Evolutionary conservation across 345 rosid genomes (phyloP), one percentile per base, ranked within the genome.

Genomic region (Hypericum androsaemum): DNA sequence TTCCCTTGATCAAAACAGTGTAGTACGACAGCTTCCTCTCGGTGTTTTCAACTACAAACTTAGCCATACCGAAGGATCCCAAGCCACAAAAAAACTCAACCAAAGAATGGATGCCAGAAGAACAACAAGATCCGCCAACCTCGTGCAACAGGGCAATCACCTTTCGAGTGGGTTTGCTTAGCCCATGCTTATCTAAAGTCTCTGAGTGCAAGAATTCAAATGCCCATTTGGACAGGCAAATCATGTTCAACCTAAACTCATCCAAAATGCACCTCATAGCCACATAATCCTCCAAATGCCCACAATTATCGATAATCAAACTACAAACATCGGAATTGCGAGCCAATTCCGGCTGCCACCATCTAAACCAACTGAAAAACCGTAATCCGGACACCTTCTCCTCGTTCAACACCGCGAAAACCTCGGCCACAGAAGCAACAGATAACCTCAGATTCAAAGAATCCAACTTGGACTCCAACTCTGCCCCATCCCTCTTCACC

Each of bases 251-350:
- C 14, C 40, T 64, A 46, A 72, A 77, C 38, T 68, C 77, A 10
- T 42, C 13, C 51, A 77, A 57, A 54, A 74, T 56, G 37, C n/a
- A 0, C 37, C 15, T 15, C 69, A 77, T 70, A 6, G 64, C 50
- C 7, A 57, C 58, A 11, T 60, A 66, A 71, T 80, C 72, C 55
- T 64, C 66, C 48, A 68, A 63, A 39, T 63, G 62, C 48, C 82
- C 86, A 11, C 86, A 77, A 64, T 80, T 80, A 64, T 70, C 70
- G 59, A 80, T 41, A 41, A 70, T 61, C 47, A 80, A 65, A 63
- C 80, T 71, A 60, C 74, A 74, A 28, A 74, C 46, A 12, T 69
- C 71, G 50, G 65, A 61, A 50, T 71, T 46, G 41, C 41, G 0
- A 16, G 22, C 53, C 51, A 64, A 58, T 41, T 61, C 59, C 0